phyloP scores from a whole-genome alignment of 495 filamentous ascomycete genomes.

The Penicillium pulvis region DNA sequence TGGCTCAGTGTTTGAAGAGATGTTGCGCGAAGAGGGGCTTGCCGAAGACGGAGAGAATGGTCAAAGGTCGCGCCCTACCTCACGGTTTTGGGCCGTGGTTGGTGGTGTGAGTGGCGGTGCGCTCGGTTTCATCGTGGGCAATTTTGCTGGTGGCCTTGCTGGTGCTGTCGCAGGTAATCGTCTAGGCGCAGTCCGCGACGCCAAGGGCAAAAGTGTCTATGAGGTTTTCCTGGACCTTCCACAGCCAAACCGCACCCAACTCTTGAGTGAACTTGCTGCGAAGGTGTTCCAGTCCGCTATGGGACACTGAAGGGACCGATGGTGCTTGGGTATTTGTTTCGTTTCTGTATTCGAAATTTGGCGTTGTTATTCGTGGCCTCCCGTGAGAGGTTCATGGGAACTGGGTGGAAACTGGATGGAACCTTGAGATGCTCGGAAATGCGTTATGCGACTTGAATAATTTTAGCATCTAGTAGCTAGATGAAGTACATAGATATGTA shows the following conservation, averaged over 20 bases:
- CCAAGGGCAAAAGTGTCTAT: constrained; percentile 93
- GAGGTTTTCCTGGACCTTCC: constrained; percentile 84
- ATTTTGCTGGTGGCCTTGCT: constrained; percentile 84
- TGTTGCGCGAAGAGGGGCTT: constrained; percentile 92
- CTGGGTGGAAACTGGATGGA: not conserved
- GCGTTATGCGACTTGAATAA: not conserved
- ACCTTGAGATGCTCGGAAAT: not conserved
- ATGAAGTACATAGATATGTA: not conserved
- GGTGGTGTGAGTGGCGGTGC: constrained; percentile 87
- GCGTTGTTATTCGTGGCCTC: not conserved
- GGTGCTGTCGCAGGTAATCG: constrained; percentile 92
- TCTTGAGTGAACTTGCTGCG: constrained; percentile 74
- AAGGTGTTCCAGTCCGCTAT: constrained; percentile 62
- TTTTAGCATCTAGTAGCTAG: not conserved
- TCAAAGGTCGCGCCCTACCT: constrained; percentile 52
- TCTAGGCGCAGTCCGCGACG: constrained; percentile 83
- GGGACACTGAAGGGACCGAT: constrained; percentile 25
- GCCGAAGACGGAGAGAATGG: constrained; percentile 56
- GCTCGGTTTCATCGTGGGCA: constrained; percentile 92
- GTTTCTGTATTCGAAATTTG: not conserved
- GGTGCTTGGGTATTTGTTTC: not conserved
- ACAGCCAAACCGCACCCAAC: constrained; percentile 71
- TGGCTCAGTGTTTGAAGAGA: constrained; percentile 92
- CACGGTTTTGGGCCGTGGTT: constrained; percentile 82
- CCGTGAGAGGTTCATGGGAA: not conserved